phyloP scores from a whole-genome alignment of 1,284 basidiomycete species.

The Gomphus bonarii region DNA sequence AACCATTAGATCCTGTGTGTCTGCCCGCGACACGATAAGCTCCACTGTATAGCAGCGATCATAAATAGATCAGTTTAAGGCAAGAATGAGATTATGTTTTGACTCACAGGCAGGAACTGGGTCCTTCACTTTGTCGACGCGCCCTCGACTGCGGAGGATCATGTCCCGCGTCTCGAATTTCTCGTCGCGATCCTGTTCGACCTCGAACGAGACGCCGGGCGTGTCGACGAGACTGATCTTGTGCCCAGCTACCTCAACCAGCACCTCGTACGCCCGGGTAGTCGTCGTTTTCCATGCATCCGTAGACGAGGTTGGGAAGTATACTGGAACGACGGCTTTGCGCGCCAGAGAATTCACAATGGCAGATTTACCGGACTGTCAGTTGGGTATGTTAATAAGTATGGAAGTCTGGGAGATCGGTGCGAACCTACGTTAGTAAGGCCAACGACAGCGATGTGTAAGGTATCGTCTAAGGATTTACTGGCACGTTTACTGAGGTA shows the following conservation, averaged over 20 bases:
- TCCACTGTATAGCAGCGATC: slow-evolving; percentile 36
- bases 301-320: slow-evolving; percentile 43
- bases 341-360: slow-evolving; percentile 68
- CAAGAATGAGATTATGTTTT: background rate
- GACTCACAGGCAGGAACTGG: slow-evolving; percentile 63
- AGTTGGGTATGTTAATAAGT: background rate
- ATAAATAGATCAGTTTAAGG: background rate
- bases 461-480: slow-evolving; percentile 33
- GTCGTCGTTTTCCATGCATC: slow-evolving; percentile 62
- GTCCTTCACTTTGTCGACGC: slow-evolving; percentile 85
- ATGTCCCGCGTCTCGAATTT: slow-evolving; percentile 55
- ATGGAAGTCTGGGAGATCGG: background rate
- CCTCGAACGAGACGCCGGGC: slow-evolving; percentile 64
- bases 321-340: slow-evolving; percentile 47
- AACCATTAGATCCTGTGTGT: slow-evolving; percentile 80
- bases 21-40: slow-evolving; percentile 65
- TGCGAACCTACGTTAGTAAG: slow-evolving; percentile 46
- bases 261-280: slow-evolving; percentile 53
- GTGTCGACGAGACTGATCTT: slow-evolving; percentile 69
- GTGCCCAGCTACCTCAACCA: slow-evolving; percentile 31
- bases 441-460: slow-evolving; percentile 67
- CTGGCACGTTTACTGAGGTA: slow-evolving; percentile 18
- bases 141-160: slow-evolving; percentile 70
- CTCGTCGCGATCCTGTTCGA: slow-evolving; percentile 29
- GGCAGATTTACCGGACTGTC: slow-evolving; percentile 70